A percentile compares a stretch with the other conserved stretches of the same genome.
Evolutionary conservation across 2,329 filamentous ascomycete species (phyloP).

Genomic region (Rugonectria rugulosa): DNA sequence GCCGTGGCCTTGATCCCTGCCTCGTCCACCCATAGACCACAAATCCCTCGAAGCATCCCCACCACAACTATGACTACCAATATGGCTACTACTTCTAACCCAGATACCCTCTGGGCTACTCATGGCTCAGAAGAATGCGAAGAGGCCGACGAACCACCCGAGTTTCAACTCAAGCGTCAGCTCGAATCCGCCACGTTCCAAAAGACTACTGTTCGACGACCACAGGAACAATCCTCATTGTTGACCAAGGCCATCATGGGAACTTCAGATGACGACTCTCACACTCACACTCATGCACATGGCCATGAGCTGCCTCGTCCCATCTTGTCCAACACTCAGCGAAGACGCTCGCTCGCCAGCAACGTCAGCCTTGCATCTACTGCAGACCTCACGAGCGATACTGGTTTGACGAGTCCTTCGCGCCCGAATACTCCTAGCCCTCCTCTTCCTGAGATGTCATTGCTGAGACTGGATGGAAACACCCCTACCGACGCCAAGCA

Average conservation of each 20-base stretch:
- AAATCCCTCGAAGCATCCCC: slow-evolving; percentile 22
- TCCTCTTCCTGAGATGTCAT: slow-evolving; percentile 69
- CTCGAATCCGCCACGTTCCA: slow-evolving; percentile 50
- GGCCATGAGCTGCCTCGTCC: slow-evolving; percentile 34
- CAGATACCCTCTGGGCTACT: slow-evolving; percentile 44
- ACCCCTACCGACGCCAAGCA: slow-evolving; percentile 37
- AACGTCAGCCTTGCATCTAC: slow-evolving; percentile 83
- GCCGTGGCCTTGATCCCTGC: slow-evolving; percentile 22
- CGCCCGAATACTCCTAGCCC: slow-evolving; percentile 88
- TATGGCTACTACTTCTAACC: slow-evolving; percentile 42
- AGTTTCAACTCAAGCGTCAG: slow-evolving; percentile 51
- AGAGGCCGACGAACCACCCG: slow-evolving; percentile 90
- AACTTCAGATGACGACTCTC: slow-evolving; percentile 64
- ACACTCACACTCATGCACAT: slow-evolving; percentile 49
- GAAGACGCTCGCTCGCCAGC: slow-evolving; percentile 76
- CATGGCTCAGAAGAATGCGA: slow-evolving; percentile 67
- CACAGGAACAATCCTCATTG: slow-evolving; percentile 75
- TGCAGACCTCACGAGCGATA: slow-evolving; percentile 93
- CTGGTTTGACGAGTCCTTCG: slow-evolving; percentile 88
- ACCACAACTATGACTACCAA: slow-evolving; percentile 51
- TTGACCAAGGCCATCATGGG: slow-evolving; percentile 84
- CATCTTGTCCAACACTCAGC: slow-evolving; percentile 46
- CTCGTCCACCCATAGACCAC: slow-evolving; percentile 25
- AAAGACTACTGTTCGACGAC: slow-evolving; percentile 56
- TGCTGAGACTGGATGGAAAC: slow-evolving; percentile 50